Conservation (phyloP, 2,329 filamentous ascomycete species). For the Alternaria gaisen region DNA sequence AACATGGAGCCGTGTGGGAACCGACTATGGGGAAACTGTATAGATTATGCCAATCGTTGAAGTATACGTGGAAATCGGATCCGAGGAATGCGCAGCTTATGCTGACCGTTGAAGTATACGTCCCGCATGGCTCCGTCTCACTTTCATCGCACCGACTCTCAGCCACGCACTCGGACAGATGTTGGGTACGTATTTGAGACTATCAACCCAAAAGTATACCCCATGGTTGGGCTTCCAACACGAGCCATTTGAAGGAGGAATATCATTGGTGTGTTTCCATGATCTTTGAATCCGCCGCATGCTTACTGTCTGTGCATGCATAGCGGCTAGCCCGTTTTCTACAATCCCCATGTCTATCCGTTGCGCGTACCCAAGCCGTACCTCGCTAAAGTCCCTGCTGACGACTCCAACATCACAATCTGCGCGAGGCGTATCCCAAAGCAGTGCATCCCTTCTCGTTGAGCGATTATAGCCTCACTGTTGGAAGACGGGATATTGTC, state of each 20-base stretch:
- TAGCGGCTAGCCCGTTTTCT: not conserved
- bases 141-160: not conserved
- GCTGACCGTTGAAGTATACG: not conserved
- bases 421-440: not conserved
- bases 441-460: no score
- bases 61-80: not conserved
- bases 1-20: not conserved
- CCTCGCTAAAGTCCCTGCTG: constrained; percentile 3
- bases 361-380: not conserved
- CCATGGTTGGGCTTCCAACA: constrained; percentile 5
- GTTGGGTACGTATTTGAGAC: constrained; percentile 1
- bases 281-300: not conserved
- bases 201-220: not conserved
- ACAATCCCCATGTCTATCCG: not conserved
- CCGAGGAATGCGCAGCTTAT: not conserved
- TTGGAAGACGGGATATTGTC: not conserved
- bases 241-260: not conserved
- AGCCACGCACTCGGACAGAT: not conserved
- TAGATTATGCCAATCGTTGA: not conserved
- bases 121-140: not conserved
- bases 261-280: constrained; percentile 2
- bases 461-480: not conserved
- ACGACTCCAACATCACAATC: not conserved
- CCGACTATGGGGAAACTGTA: not conserved
- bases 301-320: constrained; percentile 1